phyloP scores from a whole-genome alignment of 2,329 filamentous ascomycete genomes.

The Boeremia lycopersici region DNA sequence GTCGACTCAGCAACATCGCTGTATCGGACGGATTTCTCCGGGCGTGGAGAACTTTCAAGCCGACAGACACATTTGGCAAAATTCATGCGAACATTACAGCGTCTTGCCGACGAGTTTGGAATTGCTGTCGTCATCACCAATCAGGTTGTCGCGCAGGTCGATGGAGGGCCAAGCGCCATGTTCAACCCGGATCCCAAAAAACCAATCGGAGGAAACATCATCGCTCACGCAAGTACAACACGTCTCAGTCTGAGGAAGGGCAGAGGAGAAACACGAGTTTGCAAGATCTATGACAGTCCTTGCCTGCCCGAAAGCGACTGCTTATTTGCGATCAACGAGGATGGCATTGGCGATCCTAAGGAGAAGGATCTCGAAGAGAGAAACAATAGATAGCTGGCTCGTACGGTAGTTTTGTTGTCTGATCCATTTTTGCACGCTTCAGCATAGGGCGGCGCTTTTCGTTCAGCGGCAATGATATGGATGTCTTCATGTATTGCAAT shows the following conservation, averaged over 20 bases:
- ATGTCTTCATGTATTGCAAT: background rate
- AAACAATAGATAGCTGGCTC: conserved; percentile 25
- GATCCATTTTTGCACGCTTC: background rate
- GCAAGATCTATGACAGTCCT: conserved; percentile 99
- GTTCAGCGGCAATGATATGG: conserved; percentile 11
- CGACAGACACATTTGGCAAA: conserved; percentile 88
- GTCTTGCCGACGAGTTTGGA: conserved; percentile 80
- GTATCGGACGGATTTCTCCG: conserved; percentile 95
- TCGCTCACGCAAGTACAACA: conserved; percentile 95
- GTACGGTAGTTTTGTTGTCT: background rate
- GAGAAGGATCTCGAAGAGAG: conserved; percentile 91
- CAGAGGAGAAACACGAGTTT: conserved; percentile 90
- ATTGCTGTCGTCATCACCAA: conserved; percentile 99
- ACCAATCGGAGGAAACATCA: conserved; percentile 97
- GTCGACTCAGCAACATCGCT: conserved; percentile 96
- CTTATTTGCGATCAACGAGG: conserved; percentile 94
- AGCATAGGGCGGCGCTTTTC: conserved; percentile 25
- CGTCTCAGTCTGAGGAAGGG: conserved; percentile 95
- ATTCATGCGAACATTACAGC: conserved; percentile 83
- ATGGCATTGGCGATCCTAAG: conserved; percentile 93
- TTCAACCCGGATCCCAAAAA: conserved; percentile 99
- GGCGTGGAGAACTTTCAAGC: conserved; percentile 94
- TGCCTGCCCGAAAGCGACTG: conserved; percentile 96
- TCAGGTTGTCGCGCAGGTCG: conserved; percentile 97
- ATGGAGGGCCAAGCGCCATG: conserved; percentile 95